Conservation (phyloP, 805 yeast species). For the Danielozyma ontarioensis region DNA sequence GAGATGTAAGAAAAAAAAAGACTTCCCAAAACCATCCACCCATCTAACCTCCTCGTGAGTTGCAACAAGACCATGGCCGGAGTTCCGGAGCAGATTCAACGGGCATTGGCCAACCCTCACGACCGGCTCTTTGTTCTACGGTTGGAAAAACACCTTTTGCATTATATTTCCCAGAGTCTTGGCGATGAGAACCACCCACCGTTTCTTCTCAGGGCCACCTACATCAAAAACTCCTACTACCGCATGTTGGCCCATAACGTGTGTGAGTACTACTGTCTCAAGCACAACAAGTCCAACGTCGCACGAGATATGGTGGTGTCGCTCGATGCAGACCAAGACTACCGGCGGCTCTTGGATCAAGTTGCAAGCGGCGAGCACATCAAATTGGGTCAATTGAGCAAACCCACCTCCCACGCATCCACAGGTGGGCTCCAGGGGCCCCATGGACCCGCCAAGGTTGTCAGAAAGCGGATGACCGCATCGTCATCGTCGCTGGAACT, state of each 20-base stretch:
- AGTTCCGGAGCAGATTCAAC: slow-evolving; percentile 13
- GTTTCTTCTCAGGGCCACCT: slow-evolving; percentile 11
- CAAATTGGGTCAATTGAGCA: too few species aligned
- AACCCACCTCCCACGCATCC: too few species aligned
- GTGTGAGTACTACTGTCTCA: slow-evolving; percentile 60
- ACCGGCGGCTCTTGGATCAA: too few species aligned
- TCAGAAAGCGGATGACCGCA: too few species aligned
- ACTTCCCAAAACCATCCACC: too few species aligned
- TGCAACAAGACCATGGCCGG: slow-evolving; percentile 9
- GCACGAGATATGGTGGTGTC: not conserved
- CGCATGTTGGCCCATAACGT: slow-evolving; percentile 64
- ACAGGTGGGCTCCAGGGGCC: too few species aligned
- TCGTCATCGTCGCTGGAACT: too few species aligned
- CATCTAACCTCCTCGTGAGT: too few species aligned
- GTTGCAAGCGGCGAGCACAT: too few species aligned
- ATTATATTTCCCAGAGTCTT: too few species aligned
- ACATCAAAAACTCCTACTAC: slow-evolving; percentile 62
- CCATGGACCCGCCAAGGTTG: too few species aligned
- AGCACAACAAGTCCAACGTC: slow-evolving; percentile 29
- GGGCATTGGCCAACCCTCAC: slow-evolving; percentile 15
- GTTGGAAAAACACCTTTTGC: slow-evolving; percentile 18
- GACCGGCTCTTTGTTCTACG: slow-evolving; percentile 16
- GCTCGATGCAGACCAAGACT: not conserved
- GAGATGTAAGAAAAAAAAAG: not conserved
- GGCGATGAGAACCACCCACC: too few species aligned